Conservation (phyloP, 345 rosid genomes). For the Eucalyptus erythrocorys region DNA sequence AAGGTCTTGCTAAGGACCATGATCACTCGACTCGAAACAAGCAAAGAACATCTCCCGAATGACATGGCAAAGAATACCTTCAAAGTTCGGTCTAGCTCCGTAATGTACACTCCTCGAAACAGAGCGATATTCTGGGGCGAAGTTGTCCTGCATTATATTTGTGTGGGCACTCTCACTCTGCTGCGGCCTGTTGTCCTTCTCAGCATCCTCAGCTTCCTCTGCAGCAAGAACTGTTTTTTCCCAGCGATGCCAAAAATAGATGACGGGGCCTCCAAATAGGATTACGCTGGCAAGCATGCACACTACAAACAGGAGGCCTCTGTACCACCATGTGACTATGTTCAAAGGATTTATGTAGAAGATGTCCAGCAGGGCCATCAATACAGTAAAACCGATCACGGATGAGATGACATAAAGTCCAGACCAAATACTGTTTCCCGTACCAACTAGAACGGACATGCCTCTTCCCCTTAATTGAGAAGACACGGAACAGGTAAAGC, state of each 20-base stretch:
- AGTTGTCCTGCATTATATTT: neutral
- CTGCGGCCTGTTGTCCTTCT: neutral
- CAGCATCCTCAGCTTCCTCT: neutral
- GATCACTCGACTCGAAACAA: neutral
- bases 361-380: conserved; percentile 28
- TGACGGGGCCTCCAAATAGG: conserved; percentile 56
- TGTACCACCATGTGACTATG: conserved; percentile 76
- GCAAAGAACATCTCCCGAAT: neutral
- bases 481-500: conserved; percentile 8
- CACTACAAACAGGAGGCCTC: conserved; percentile 47
- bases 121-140: neutral
- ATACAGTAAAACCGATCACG: conserved; percentile 38
- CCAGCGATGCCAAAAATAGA: conserved; percentile 73
- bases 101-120: conserved; percentile 15
- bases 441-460: conserved; percentile 77
- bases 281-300: conserved; percentile 63
- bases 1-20: too few relatives aligned
- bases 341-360: conserved; percentile 46
- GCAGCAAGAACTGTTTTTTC: conserved; percentile 8
- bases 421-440: conserved; percentile 66
- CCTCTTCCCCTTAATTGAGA: conserved; percentile 18
- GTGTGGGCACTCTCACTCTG: neutral
- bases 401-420: conserved; percentile 52
- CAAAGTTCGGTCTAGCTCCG: conserved; percentile 72
- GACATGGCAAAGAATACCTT: conserved; percentile 25